Percentiles rank a stretch among this genome's conserved stretches.
Evolutionary conservation across 2,329 filamentous ascomycete genomes (phyloP).

Genomic region (Pseudofabraea citricarpa): DNA sequence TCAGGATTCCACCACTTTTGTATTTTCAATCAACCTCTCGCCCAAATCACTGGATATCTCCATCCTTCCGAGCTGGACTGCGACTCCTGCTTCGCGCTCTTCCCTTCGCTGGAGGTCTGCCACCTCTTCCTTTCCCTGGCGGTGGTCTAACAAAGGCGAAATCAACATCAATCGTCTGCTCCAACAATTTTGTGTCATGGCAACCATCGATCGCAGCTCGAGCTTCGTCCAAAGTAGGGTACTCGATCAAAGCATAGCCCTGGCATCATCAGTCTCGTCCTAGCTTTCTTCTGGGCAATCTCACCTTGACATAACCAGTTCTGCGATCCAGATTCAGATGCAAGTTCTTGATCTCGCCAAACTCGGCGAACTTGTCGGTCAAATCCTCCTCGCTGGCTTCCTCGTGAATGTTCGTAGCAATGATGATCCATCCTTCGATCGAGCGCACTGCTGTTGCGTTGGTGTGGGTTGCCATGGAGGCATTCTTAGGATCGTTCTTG

Average conservation of each 20-base stretch:
- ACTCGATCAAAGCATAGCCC: slow-evolving; percentile 85
- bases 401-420: slow-evolving; percentile 83
- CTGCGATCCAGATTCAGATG: slow-evolving; percentile 78
- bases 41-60: slow-evolving; percentile 20
- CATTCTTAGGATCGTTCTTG: slow-evolving; percentile 51
- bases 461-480: slow-evolving; percentile 66
- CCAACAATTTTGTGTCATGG: slow-evolving; percentile 72
- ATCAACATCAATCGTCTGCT: slow-evolving; percentile 77
- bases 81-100: slow-evolving; percentile 27
- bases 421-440: slow-evolving; percentile 86
- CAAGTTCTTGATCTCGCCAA: slow-evolving; percentile 81
- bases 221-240: slow-evolving; percentile 72
- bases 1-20: not conserved
- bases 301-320: slow-evolving; percentile 82
- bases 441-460: slow-evolving; percentile 79
- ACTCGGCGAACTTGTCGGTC: slow-evolving; percentile 78
- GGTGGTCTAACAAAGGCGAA: slow-evolving; percentile 83
- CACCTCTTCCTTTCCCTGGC: slow-evolving; percentile 47
- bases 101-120: slow-evolving; percentile 26
- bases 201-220: slow-evolving; percentile 77
- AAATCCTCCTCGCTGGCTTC: slow-evolving; percentile 81
- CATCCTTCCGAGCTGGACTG: slow-evolving; percentile 24
- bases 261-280: slow-evolving; percentile 29
- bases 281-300: too few relatives aligned
- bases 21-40: slow-evolving; percentile 1